phyloP scores from a whole-genome alignment of 768 basidiomycete species.

The Agrocybe chaxingu region DNA sequence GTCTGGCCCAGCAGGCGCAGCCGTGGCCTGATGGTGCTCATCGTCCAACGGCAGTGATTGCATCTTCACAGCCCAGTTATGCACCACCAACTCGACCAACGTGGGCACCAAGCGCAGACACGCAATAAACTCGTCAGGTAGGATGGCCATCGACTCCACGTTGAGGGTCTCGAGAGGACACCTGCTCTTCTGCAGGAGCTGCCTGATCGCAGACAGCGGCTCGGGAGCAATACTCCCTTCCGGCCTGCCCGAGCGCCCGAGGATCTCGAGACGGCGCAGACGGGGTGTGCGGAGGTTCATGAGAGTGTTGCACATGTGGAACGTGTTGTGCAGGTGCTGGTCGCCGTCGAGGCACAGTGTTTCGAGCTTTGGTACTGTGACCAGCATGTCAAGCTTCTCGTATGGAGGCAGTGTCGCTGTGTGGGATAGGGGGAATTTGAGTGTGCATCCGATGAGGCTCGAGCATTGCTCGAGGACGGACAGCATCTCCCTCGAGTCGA shows the following conservation, averaged over 20 bases:
- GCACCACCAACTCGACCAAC: slow-evolving; percentile 20
- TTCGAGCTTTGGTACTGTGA: slow-evolving; percentile 21
- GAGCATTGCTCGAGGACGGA: slow-evolving; percentile 17
- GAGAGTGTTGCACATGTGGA: slow-evolving; percentile 26
- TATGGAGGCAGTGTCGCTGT: slow-evolving; percentile 14
- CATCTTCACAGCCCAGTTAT: slow-evolving; percentile 21
- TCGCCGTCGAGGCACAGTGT: slow-evolving; percentile 25
- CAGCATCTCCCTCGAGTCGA: slow-evolving; percentile 21
- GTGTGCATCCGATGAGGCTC: slow-evolving; percentile 19
- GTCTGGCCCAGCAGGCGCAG: not conserved
- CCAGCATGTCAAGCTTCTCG: slow-evolving; percentile 13
- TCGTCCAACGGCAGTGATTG: not conserved
- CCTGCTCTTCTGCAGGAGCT: slow-evolving; percentile 17
- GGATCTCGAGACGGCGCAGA: slow-evolving; percentile 21
- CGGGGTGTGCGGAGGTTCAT: slow-evolving; percentile 20
- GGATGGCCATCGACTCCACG: slow-evolving; percentile 21
- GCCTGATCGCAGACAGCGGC: slow-evolving; percentile 17
- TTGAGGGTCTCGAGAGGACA: slow-evolving; percentile 22
- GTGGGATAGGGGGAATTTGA: slow-evolving; percentile 27
- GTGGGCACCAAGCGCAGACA: slow-evolving; percentile 20
- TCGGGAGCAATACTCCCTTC: slow-evolving; percentile 16
- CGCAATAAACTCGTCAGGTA: slow-evolving; percentile 19
- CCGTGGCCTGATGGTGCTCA: not conserved
- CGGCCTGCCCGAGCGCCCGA: slow-evolving; percentile 20
- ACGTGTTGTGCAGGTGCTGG: slow-evolving; percentile 24